A percentile compares a stretch with the other conserved stretches of the same genome.
These are phyloP conservation scores for Pichia kluyveri DNA, from an alignment of 805 yeast genomes.

Conservation along the genomic window DNA sequence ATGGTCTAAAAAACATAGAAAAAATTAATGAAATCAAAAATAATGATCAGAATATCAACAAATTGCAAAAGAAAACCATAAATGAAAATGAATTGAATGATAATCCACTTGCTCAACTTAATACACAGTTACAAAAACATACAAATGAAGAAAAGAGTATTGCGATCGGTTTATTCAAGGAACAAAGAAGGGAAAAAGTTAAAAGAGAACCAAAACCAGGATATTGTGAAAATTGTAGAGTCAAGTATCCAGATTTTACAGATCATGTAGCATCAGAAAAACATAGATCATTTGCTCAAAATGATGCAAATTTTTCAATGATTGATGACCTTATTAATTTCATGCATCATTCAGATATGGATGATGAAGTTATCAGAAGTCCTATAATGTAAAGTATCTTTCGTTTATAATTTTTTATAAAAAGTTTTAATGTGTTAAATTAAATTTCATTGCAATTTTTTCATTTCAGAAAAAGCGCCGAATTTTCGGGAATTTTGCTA, in stretches of 20 bases:
- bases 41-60: too few relatives aligned
- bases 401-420: not conserved
- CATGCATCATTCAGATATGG: not conserved
- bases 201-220: conserved; percentile 41
- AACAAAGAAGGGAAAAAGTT: conserved; percentile 10
- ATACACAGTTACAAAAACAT: not conserved
- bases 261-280: conserved; percentile 62
- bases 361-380: conserved; percentile 12
- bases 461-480: too few relatives aligned
- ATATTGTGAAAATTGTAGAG: conserved; percentile 90
- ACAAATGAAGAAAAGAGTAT: not conserved
- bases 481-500: too few relatives aligned
- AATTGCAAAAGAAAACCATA: not conserved
- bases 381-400: not conserved
- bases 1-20: not conserved
- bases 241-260: conserved; percentile 69
- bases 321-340: conserved; percentile 60
- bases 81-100: not conserved
- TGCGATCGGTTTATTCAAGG: conserved; percentile 3
- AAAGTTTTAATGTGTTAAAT: not conserved
- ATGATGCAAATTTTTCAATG: conserved; percentile 60
- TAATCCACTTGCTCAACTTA: conserved; percentile 3
- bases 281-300: conserved; percentile 72
- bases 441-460: not conserved
- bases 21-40: not conserved